Conservation (phyloP, 495 filamentous ascomycete species). For the Achaetomiella virescens region DNA sequence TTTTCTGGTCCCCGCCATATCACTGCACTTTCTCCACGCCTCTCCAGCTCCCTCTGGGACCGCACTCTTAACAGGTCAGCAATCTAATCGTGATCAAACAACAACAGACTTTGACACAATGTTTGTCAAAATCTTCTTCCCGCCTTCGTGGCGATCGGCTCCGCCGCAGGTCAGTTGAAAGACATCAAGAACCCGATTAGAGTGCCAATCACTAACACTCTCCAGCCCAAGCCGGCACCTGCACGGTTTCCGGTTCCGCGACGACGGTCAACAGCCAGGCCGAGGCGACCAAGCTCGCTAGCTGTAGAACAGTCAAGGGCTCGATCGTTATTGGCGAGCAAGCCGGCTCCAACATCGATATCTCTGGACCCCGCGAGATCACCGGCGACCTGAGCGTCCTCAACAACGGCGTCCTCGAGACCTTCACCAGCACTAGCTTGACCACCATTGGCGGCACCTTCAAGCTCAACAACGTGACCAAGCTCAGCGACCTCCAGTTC, state of each 20-base stretch:
- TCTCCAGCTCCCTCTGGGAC: neutral
- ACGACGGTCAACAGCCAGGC: slow-evolving; percentile 59
- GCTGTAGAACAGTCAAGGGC: slow-evolving; percentile 65
- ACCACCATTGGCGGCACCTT: slow-evolving; percentile 55
- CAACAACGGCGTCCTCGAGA: slow-evolving; percentile 45
- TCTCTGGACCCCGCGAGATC: slow-evolving; percentile 57
- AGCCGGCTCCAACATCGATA: slow-evolving; percentile 45
- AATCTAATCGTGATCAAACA: slow-evolving; percentile 22
- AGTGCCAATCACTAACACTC: slow-evolving; percentile 12
- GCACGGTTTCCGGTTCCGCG: slow-evolving; percentile 27
- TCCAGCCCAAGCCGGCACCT: slow-evolving; percentile 42
- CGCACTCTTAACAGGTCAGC: neutral
- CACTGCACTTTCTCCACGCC: neutral
- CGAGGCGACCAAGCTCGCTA: slow-evolving; percentile 62
- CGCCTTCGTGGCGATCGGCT: slow-evolving; percentile 63
- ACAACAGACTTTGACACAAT: slow-evolving; percentile 51
- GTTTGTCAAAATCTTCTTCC: slow-evolving; percentile 69
- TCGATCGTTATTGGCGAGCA: slow-evolving; percentile 56
- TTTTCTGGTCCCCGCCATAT: neutral
- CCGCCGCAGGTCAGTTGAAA: slow-evolving; percentile 58
- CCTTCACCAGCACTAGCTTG: slow-evolving; percentile 45
- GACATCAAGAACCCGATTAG: neutral
- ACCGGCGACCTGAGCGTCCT: slow-evolving; percentile 58
- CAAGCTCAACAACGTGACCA: slow-evolving; percentile 56
- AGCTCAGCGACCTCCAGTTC: slow-evolving; percentile 59